These are phyloP conservation scores for Begonia peltatifolia DNA, from an alignment of 306 rosid species.

Conservation along the genomic window DNA sequence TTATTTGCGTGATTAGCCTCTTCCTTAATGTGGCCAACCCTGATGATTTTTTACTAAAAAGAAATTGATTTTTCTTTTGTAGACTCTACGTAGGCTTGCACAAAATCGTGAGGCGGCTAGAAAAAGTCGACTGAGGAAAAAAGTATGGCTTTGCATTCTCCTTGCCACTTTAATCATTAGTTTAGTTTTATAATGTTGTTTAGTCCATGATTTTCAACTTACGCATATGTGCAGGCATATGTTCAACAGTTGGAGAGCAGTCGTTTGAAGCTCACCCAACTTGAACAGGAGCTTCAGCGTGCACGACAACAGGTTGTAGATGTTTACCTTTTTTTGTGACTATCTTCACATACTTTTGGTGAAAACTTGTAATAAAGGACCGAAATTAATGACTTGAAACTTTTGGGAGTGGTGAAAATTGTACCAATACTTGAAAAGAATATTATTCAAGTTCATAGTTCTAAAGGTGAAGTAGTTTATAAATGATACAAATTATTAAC, in stretches of 20 bases:
- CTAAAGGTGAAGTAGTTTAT: too few relatives aligned
- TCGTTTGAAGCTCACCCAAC: slow-evolving; percentile 64
- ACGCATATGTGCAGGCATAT: slow-evolving; percentile 32
- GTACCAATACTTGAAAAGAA: too few relatives aligned
- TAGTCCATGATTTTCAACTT: neutral
- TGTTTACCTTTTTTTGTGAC: neutral
- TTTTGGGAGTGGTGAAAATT: too few relatives aligned
- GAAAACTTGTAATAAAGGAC: too few relatives aligned
- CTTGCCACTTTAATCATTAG: neutral
- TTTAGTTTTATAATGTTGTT: neutral
- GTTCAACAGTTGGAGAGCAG: slow-evolving; percentile 71
- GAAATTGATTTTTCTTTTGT: slow-evolving; percentile 13
- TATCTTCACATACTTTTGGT: too few relatives aligned
- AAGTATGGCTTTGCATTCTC: slow-evolving; percentile 22
- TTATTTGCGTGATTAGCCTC: slow-evolving; percentile 1
- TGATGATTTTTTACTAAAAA: slow-evolving; percentile 8
- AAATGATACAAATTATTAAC: too few relatives aligned
- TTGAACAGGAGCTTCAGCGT: slow-evolving; percentile 79
- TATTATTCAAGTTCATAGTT: too few relatives aligned
- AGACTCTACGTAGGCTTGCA: slow-evolving; percentile 70
- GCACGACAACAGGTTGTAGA: slow-evolving; percentile 56
- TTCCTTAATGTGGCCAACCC: too few relatives aligned
- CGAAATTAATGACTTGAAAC: too few relatives aligned
- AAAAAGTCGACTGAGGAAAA: slow-evolving; percentile 61
- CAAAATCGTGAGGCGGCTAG: slow-evolving; percentile 83